Conservation (phyloP, 805 yeast species). For the Wickerhamiella occidentalis region DNA sequence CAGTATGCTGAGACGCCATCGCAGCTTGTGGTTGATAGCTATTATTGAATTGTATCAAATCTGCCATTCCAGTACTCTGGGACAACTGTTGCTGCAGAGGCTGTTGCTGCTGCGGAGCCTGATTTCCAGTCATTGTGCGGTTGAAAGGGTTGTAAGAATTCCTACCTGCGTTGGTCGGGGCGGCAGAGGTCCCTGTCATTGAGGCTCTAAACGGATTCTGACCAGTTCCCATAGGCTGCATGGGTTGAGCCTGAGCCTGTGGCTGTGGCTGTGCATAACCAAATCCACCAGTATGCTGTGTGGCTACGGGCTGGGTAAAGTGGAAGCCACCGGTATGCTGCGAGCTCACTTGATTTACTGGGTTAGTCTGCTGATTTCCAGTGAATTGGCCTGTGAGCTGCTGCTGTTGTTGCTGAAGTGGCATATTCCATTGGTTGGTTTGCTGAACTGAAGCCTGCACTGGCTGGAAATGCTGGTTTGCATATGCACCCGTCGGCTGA, state of each 20-base stretch:
- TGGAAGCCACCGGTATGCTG: background rate
- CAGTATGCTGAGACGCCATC: constrained; percentile 1
- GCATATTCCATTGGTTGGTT: background rate
- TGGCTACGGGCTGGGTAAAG: background rate
- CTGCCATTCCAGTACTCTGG: background rate
- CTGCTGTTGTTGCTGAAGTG: background rate
- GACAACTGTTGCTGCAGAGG: background rate
- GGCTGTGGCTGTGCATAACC: background rate
- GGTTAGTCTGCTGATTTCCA: background rate
- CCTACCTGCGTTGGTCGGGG: background rate
- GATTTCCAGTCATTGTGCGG: background rate
- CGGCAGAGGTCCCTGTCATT: background rate
- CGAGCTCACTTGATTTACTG: background rate
- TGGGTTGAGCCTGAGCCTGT: constrained; percentile 1
- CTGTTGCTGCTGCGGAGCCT: background rate
- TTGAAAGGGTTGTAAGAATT: constrained; percentile 1
- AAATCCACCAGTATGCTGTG: constrained; percentile 7
- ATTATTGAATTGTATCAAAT: background rate
- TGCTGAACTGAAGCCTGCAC: background rate
- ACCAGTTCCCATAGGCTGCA: constrained; percentile 2
- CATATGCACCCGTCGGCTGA: background rate
- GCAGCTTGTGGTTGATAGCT: background rate
- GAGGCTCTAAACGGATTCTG: constrained; percentile 7
- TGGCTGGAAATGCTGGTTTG: background rate
- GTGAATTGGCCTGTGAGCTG: constrained; percentile 9